Base-by-base conservation (phyloP, 495 filamentous ascomycete species). In the Penicillium turbatum region DNA sequence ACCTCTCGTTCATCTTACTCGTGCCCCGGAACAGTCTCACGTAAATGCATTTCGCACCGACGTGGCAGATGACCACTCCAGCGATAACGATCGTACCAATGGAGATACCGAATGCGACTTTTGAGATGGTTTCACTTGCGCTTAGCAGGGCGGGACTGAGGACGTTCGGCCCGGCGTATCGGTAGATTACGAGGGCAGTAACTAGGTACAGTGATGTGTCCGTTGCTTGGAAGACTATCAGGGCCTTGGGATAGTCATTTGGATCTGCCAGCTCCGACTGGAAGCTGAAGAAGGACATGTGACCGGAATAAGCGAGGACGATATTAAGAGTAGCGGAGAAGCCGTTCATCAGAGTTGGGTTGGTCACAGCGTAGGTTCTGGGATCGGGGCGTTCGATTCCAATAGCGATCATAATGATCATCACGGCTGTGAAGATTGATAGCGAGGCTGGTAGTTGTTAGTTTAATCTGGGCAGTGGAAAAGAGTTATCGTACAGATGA, bases 101-200 rank as follows among this genome's bases (percentile, higher is more conserved):
- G 13, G 85, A 86, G 42, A 89, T 67, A n/a, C 86, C 86, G 56
- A 83, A 90, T 4, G 84, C 81, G 15, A 59, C 17, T 67, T 87
- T 87, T 48, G 79, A 75, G 3, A 89, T 55, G 0, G 78, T 21
- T 4, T 67, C 65, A 7, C 78, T 73, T 9, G 84, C 81, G 0
- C 82, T 82, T 16, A 82, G 74, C 0, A 89, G 75, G 3, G 86
- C 85, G 1, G 87, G 87, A 1, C 81, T 81, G 26, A 68, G 57
- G 51, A 90, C 86, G 7, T 68, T 65, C 2, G 60, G 61, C n/a
- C 87, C 86, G 11, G 82, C 80, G 60, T 79, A 90, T 56, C 62
- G 66, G 68, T 88, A 90, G 44, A 87, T 79, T 1, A 60, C 54
- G 6, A 68, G 41, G 6, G 60, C 44, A 2, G 56, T 51, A 6